Evolutionary conservation across 2,329 filamentous ascomycete species (phyloP), one percentile per base, ranked within the genome.

Genomic region (Exophiala bonariae): DNA sequence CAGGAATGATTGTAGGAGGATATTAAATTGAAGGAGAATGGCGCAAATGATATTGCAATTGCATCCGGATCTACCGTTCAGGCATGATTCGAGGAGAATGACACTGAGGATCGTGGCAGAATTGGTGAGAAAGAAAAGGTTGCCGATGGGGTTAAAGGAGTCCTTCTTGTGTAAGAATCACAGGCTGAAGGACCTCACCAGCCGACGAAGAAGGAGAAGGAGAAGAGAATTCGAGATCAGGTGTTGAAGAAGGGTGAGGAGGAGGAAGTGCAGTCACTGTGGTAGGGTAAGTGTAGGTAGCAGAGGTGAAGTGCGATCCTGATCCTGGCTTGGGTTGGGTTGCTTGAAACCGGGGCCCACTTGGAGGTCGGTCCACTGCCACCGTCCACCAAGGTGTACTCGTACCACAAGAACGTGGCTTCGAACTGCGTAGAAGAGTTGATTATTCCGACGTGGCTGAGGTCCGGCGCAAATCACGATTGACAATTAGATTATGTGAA

Each of bases 101-200:
- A 48, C 41, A 58, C 55, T 56, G 56, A 60, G 54, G 58, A 60
- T 56, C 58, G 60, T 59, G 59, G 61, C 60, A 43, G 42, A 42
- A 22, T 14, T 14, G 38, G 31, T 30, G 16, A 36, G 33, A 17
- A 32, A 26, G 40, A 35, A 10, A n/a, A 32, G 34, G 42, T 30
- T 17, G 19, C 31, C 19, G 30, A 26, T 38, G 9, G 31, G 41
- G 40, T 13, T 26, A 16, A 32, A 22, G 11, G 26, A n/a, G 43
- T 18, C 22, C 35, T 52, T 52, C 47, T 60, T 62, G 63, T 66
- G 65, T 60, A 61, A 61, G 49, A 59, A 61, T 61, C 66, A 61
- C 61, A 56, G 60, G 59, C 35, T 59, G 11, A 34, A 31, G 20
- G 16, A 34, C 30, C 35, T 28, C 26, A 31, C 17, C 18, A 41